Evolutionary conservation across 2,329 filamentous ascomycete genomes (phyloP), one percentile per base, ranked within the genome.

Genomic region (Decorospora gaudefroyi): DNA sequence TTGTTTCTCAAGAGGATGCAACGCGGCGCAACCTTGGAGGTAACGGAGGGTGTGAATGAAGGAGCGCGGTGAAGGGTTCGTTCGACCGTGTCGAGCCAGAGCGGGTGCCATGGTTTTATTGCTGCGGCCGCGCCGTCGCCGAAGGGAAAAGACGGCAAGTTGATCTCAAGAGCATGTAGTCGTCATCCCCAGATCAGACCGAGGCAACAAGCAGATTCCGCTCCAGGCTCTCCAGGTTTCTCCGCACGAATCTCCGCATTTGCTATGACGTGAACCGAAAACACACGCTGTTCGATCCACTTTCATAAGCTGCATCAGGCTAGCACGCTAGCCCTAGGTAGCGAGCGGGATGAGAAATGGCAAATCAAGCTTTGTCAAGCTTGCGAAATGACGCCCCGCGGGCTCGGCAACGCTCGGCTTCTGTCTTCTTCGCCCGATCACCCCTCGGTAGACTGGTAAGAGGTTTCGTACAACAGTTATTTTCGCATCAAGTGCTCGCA

Each of bases 171-270:
- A 28, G 33, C 29, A 16, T 32, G 9, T 31, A 31, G 35, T 44
- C 51, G 42, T 54, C 44, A 43, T 45, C 28, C 10, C 27, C 10
- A 28, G 8, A 34, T 21, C 19, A 18, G 25, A 21, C 41, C 44
- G 41, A 51, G 48, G 44, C 41, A 40, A 17, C 6, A 34, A 15
- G 13, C 33, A 23, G 28, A n/a, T 21, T 17, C 26, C 35, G 16
- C 19, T 19, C 10, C 10, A 1, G 22, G 11, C 28, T 39, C 43
- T 44, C 47, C 31, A 48, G 19, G 4, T 27, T 43, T 43, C 41
- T 39, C 36, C 36, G 36, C 36, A 39, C 23, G 2, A 4, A 11
- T 18, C 26, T 22, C 36, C 27, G 16, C 10, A 30, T 25, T 12
- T 9, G 26, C 36, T 23, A 11, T 18, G 16, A 21, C 15, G 12